Evolutionary conservation across 23 red algal genomes (phyloP).

Genomic region (Gracilaria caudata): DNA sequence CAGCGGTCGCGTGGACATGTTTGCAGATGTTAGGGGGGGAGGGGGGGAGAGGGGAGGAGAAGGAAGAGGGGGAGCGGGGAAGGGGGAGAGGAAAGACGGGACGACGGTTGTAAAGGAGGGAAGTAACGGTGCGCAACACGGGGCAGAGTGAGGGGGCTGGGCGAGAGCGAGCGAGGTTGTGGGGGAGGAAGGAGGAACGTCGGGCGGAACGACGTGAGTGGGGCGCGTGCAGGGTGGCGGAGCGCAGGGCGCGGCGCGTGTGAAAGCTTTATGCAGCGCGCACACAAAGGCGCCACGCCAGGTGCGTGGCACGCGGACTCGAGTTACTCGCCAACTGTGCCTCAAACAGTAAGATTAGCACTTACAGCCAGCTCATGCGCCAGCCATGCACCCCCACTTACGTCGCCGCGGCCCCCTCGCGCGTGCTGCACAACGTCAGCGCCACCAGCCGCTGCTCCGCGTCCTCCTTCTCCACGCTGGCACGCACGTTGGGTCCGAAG

Average conservation of each 20-base stretch:
- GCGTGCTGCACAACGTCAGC: slow-evolving; percentile 48
- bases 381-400: background rate
- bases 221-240: no score
- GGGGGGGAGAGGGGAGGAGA: background rate
- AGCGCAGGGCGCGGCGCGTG: background rate
- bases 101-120: background rate
- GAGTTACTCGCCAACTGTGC: no score
- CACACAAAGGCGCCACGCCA: background rate
- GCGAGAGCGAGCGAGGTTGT: no score
- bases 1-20: slow-evolving; percentile 20
- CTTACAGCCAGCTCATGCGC: background rate
- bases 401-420: background rate
- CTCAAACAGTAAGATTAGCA: no score
- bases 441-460: slow-evolving; percentile 76
- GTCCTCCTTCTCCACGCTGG: slow-evolving; percentile 63
- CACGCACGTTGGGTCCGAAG: slow-evolving; percentile 83
- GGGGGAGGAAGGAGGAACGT: background rate
- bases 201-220: no score
- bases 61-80: background rate
- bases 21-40: background rate
- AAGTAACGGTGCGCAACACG: no score
- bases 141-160: background rate
- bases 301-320: background rate
- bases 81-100: background rate
- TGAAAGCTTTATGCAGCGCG: background rate